Evolutionary conservation across 257 asterid species (phyloP), one percentile per base, ranked within the genome.

Genomic region (Fraxinus pennsylvanica): DNA sequence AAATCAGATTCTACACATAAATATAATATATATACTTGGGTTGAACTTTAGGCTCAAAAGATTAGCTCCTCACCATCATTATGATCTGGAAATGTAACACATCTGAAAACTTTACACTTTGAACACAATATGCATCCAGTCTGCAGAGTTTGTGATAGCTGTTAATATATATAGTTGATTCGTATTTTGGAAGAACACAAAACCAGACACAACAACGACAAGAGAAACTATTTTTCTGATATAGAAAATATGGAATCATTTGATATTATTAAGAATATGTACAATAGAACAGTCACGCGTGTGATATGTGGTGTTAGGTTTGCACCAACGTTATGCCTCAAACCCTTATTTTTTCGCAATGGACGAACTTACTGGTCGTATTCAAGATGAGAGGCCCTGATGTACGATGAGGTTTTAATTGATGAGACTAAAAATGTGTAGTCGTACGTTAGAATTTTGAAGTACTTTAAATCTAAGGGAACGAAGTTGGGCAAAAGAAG

Each of bases 31-130:
- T 36, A 33, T 67, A 19, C 72, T 70, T 43, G 22, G 9, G 52
- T 74, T 9, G 68, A 68, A 21, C 7, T 3, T 36, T 38, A 45
- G 50, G 75, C 30, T 88, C 87, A 83, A 72, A 85, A 79, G 36
- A 65, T 80, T 27, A 92, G 80, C 50, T 85, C 83, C 77, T 71
- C 81, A 7, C 90, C 96, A 83, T 94, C 97, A 75, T 76, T 78
- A 10, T 59, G 15, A 83, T 89, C 90, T 59, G 98, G 97, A 75
- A 90, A 92, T 63, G 97, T 90, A 0, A 94, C 90, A 74, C 97
- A 94, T 82, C 81, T 92, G 84, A 81, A 90, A 25, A 94, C 98
- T 87, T 91, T 94, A 89, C 98, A 94, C 61, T 86, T 92, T 13
- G 92, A 81, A 63, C 97, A 94, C 19, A 92, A 52, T n/a, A 86